Conservation (phyloP, 345 rosid species). For the Mangifera indica region DNA sequence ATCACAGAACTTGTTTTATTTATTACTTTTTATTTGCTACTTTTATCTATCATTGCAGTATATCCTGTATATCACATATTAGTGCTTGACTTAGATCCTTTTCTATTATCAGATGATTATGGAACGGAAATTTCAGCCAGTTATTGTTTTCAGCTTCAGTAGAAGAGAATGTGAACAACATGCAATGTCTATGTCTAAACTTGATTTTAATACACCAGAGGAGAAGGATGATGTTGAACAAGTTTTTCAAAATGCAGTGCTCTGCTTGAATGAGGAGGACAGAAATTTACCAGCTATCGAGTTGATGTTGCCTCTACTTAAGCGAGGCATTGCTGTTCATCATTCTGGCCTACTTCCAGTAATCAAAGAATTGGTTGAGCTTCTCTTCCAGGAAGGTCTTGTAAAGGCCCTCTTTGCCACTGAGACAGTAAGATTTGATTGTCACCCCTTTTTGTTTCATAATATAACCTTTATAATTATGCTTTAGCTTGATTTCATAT, state of each 20-base stretch:
- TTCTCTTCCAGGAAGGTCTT: constrained; percentile 99
- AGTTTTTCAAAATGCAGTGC: constrained; percentile 74
- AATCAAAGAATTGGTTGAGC: constrained; percentile 95
- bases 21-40: neutral
- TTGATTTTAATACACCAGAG: constrained; percentile 87
- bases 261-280: constrained; percentile 93
- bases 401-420: constrained; percentile 97
- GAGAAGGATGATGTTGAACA: constrained; percentile 80
- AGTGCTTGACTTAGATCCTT: constrained; percentile 7
- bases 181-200: constrained; percentile 98
- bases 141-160: constrained; percentile 97
- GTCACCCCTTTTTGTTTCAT: constrained; percentile 13
- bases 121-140: constrained; percentile 94
- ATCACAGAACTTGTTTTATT: neutral
- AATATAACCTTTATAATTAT: neutral
- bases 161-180: constrained; percentile 98
- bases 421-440: constrained; percentile 72
- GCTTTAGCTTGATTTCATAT: constrained; percentile 4
- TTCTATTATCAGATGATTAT: constrained; percentile 75
- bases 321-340: constrained; percentile 97
- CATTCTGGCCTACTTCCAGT: constrained; percentile 99
- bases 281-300: constrained; percentile 94
- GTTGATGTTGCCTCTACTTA: constrained; percentile 90
- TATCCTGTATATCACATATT: neutral
- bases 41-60: neutral